Conservation (phyloP, 1,284 basidiomycete species). For the Omphalotus olearius region DNA sequence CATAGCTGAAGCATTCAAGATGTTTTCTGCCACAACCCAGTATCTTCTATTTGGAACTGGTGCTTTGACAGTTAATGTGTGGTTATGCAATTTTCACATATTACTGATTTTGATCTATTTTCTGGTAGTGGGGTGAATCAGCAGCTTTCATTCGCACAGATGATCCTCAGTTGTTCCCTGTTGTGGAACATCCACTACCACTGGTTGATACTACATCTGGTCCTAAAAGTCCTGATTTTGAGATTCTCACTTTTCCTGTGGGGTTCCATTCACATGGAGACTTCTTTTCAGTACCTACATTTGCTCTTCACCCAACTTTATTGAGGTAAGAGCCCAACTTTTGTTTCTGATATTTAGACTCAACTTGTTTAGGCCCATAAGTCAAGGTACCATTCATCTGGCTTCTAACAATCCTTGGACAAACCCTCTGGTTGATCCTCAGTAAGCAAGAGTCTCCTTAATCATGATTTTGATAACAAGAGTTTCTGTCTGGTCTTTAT, state of each 20-base stretch:
- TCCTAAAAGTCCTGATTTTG: conserved; percentile 54
- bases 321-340: conserved; percentile 23
- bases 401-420: conserved; percentile 36
- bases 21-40: conserved; percentile 31
- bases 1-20: conserved; percentile 28
- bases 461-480: neutral
- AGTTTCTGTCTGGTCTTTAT: neutral
- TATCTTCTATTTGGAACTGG: conserved; percentile 44
- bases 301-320: conserved; percentile 34
- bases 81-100: conserved; percentile 11
- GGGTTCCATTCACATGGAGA: conserved; percentile 34
- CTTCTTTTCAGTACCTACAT: conserved; percentile 33
- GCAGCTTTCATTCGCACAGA: conserved; percentile 55
- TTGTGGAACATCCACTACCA: conserved; percentile 28
- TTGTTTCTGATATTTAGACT: neutral
- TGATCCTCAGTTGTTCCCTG: conserved; percentile 48
- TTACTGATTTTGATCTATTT: neutral
- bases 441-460: conserved; percentile 23
- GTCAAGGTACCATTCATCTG: conserved; percentile 33
- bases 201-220: conserved; percentile 52
- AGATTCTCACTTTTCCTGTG: conserved; percentile 48
- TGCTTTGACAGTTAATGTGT: conserved; percentile 51
- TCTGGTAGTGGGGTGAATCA: conserved; percentile 52
- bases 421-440: conserved; percentile 38
- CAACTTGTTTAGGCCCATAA: conserved; percentile 28